phyloP scores from a whole-genome alignment of 2,329 filamentous ascomycete species.

The Podosphaera aphanis region DNA sequence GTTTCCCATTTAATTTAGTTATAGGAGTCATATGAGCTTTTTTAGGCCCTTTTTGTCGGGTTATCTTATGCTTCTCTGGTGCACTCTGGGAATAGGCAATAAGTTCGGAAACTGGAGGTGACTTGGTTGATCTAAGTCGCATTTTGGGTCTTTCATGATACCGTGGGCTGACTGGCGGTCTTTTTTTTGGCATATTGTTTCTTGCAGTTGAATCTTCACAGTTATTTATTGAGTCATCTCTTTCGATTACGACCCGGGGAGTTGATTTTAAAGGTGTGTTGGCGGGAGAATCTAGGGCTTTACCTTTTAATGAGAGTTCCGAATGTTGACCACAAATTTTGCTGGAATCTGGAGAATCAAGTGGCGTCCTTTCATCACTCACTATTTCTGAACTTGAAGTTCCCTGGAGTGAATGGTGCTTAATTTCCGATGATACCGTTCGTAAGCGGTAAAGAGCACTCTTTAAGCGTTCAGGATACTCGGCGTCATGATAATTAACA shows the following conservation, averaged over 20 bases:
- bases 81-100: slow-evolving; percentile 44
- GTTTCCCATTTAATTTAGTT: not conserved
- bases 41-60: slow-evolving; percentile 20
- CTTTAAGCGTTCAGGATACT: slow-evolving; percentile 43
- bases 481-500: slow-evolving; percentile 25
- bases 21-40: not conserved
- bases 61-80: slow-evolving; percentile 59
- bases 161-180: slow-evolving; percentile 23
- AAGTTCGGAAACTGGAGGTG: slow-evolving; percentile 26
- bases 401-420: slow-evolving; percentile 24
- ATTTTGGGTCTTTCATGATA: slow-evolving; percentile 70
- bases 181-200: slow-evolving; percentile 6
- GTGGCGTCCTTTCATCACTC: slow-evolving; percentile 5
- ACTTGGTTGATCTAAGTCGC: slow-evolving; percentile 46
- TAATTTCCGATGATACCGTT: slow-evolving; percentile 18
- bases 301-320: not conserved
- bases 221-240: not conserved
- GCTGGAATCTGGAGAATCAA: slow-evolving; percentile 20
- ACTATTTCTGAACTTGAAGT: slow-evolving; percentile 15
- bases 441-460: slow-evolving; percentile 35
- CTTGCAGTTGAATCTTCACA: not conserved
- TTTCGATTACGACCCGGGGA: slow-evolving; percentile 9
- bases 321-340: slow-evolving; percentile 5
- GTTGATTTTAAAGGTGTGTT: slow-evolving; percentile 6
- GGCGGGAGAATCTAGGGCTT: not conserved